Base-by-base conservation (phyloP, 1,139 yeast species). In the Yamadazyma jaroonii region DNA sequence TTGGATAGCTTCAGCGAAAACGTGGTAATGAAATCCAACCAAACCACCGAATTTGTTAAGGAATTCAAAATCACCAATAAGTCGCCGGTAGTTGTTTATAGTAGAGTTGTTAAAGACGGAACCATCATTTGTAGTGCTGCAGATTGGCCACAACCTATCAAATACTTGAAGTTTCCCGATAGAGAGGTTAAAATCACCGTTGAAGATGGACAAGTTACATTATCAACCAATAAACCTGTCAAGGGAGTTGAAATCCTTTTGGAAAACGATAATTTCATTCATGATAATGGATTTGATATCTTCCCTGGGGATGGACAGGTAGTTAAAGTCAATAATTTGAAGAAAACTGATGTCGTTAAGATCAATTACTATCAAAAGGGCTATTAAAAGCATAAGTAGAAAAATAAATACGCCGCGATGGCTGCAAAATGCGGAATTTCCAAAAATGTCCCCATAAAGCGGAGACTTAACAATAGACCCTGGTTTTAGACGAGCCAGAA, bases 141-240 rank as follows among this genome's bases (percentile, higher is more conserved):
- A 9, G 77, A 72, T 45, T 74, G 80, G 79, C 79, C 80, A 3
- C 78, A 75, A 47, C 80, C 80, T 10, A 54, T 75, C 43, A 74
- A 74, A 46, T 61, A 67, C 43, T 50, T 69, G 26, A 51, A 55
- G 28, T 60, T 68, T 46, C 57, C 59, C 3, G 45, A 48, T 10
- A 43, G 54, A 34, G 27, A 44, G 5, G 45, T 56, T 8, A 31
- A 40, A 4, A 20, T 42, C 29, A 29, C 34, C 6, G 52, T 53
- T 12, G 47, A 50, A 23, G 46, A 52, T 17, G 60, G 53, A 3
- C 24, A 38, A 6, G 39, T 59, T 6, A 43, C 29, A 8, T 36
- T 48, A 26, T 50, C 62, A 13, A 25, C 70, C 3, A 52, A 62
- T 39, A 57, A 53, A 34, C 77, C 77, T 3, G 63, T 68, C 20